Evolutionary conservation across 2,329 filamentous ascomycete species (phyloP).

Genomic region (Phyllosticta paracitricarpa): DNA sequence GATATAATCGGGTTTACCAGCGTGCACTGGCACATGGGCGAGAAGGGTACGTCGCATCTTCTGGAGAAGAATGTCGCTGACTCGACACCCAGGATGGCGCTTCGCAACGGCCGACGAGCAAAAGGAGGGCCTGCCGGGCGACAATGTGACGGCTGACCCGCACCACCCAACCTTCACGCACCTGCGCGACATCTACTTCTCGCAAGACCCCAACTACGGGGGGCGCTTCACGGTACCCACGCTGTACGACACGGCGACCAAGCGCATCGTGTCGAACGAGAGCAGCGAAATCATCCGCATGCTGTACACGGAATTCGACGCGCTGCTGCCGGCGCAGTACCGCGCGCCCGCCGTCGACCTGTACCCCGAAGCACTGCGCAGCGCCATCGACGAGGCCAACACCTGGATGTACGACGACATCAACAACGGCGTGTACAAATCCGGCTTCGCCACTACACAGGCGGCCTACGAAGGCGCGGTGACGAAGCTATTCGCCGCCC

Average conservation of each 20-base stretch:
- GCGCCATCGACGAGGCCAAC: constrained; percentile 40
- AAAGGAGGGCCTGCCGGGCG: constrained; percentile 37
- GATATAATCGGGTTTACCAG: constrained; percentile 67
- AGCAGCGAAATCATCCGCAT: constrained; percentile 88
- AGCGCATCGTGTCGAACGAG: constrained; percentile 82
- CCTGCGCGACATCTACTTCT: constrained; percentile 72
- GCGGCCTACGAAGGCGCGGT: constrained; percentile 41
- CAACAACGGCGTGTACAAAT: constrained; percentile 44
- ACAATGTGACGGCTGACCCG: constrained; percentile 50
- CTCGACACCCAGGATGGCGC: constrained; percentile 56
- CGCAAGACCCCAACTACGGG: constrained; percentile 57
- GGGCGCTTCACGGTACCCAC: constrained; percentile 84
- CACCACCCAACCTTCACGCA: constrained; percentile 59
- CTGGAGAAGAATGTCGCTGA: not conserved
- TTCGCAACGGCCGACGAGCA: constrained; percentile 60
- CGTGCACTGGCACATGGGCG: constrained; percentile 87
- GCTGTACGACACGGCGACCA: constrained; percentile 67
- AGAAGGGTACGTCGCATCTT: constrained; percentile 40
- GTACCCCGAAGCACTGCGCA: constrained; percentile 33
- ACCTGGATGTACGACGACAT: constrained; percentile 44
- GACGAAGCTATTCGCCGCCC: constrained; percentile 36
- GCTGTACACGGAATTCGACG: constrained; percentile 73
- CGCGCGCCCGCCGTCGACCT: constrained; percentile 30
- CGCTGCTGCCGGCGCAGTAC: constrained; percentile 35
- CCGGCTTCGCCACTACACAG: constrained; percentile 43